Conservation (phyloP, 345 rosid genomes). For the Euphorbia lathyris region DNA sequence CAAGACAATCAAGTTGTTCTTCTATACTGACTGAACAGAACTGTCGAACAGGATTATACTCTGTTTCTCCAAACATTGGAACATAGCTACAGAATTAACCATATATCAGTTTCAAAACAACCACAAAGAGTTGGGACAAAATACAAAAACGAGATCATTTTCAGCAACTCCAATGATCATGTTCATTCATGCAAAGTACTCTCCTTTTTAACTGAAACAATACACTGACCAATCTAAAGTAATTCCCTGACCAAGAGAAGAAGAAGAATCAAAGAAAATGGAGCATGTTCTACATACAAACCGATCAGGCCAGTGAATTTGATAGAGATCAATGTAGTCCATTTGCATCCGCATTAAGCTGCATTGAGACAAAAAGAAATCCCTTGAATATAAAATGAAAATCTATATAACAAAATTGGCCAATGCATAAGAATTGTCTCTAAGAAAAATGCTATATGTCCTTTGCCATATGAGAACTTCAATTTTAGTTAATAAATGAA, state of each 20-base stretch:
- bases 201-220: neutral
- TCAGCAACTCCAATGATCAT: neutral
- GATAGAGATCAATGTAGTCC: constrained; percentile 63
- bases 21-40: constrained; percentile 41
- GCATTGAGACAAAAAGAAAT: constrained; percentile 18
- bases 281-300: constrained; percentile 44
- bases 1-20: constrained; percentile 59
- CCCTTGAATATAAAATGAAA: neutral
- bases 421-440: neutral
- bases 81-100: constrained; percentile 38
- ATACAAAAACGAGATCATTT: neutral
- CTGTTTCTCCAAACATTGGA: constrained; percentile 62
- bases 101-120: constrained; percentile 10
- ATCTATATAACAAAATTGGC: neutral
- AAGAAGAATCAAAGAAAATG: constrained; percentile 4
- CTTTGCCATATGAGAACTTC: neutral
- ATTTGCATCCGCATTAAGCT: constrained; percentile 42
- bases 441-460: neutral
- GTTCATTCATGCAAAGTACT: neutral
- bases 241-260: neutral
- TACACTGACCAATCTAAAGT: neutral
- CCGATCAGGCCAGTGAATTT: constrained; percentile 77
- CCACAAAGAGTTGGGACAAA: neutral
- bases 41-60: constrained; percentile 44
- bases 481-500: neutral